Percentiles rank a stretch among this genome's conserved stretches.
Conservation (phyloP, 306 rosid genomes). For the Comarum palustre region DNA sequence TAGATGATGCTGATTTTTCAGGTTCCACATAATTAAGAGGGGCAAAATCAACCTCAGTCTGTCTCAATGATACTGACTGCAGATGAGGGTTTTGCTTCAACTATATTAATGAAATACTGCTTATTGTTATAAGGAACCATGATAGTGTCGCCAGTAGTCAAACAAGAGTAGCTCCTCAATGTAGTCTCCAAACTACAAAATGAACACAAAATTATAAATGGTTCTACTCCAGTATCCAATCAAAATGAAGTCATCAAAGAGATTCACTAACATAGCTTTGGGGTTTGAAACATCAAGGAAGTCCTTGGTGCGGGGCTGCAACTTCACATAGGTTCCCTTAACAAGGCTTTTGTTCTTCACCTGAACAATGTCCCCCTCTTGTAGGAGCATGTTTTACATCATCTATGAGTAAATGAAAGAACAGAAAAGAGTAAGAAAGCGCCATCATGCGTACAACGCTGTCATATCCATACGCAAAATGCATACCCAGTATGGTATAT, state of each 20-base stretch:
- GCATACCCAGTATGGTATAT: constrained; percentile 47
- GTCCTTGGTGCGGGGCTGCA: constrained; percentile 58
- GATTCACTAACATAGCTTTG: constrained; percentile 46
- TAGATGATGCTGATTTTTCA: constrained; percentile 22
- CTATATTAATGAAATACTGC: constrained; percentile 46
- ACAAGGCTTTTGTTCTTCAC: constrained; percentile 40
- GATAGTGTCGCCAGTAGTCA: constrained; percentile 55
- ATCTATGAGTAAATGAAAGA: constrained; percentile 26
- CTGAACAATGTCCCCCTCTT: constrained; percentile 40
- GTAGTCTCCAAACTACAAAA: constrained; percentile 50
- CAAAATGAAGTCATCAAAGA: constrained; percentile 2
- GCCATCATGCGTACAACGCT: neutral
- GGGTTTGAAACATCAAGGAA: constrained; percentile 55
- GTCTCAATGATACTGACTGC: constrained; percentile 50
- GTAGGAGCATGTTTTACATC: constrained; percentile 56
- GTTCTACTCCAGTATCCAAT: neutral
- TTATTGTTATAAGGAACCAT: constrained; percentile 52
- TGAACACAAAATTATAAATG: neutral
- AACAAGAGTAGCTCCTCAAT: constrained; percentile 54
- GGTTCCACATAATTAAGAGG: constrained; percentile 53
- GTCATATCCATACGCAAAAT: neutral
- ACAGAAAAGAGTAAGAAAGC: constrained; percentile 13
- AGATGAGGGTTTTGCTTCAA: constrained; percentile 50
- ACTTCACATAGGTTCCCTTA: constrained; percentile 44
- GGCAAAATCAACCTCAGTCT: constrained; percentile 52